Evolutionary conservation across 768 basidiomycete species (phyloP).

Genomic region (Collybia mongolica): DNA sequence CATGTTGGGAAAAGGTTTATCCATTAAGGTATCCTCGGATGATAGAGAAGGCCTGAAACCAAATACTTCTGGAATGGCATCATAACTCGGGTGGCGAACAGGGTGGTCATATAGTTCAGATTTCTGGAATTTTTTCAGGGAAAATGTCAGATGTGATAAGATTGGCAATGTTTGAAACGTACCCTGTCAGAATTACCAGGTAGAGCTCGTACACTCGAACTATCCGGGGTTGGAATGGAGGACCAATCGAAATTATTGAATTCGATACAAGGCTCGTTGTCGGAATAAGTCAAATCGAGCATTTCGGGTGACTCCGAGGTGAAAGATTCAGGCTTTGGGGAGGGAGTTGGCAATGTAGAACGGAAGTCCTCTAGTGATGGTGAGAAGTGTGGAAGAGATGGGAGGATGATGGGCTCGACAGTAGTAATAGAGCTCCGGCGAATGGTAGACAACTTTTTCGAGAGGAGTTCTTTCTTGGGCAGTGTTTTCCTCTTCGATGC

Average conservation of each 20-base stretch:
- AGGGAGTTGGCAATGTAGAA: not conserved
- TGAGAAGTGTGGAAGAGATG: not conserved
- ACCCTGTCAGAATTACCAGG: conserved; percentile 12
- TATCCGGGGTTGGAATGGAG: conserved; percentile 20
- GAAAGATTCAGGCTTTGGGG: not conserved
- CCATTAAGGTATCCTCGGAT: not conserved
- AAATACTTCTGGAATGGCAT: conserved; percentile 14
- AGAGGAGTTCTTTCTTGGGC: conserved; percentile 1
- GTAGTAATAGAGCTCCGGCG: not conserved
- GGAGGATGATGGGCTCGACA: not conserved
- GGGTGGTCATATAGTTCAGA: conserved; percentile 1
- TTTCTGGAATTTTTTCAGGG: conserved; percentile 5
- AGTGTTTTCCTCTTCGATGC: conserved; percentile 10
- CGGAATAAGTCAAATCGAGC: conserved; percentile 1
- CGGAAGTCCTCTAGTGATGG: not conserved
- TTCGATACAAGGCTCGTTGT: not conserved
- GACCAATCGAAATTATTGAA: conserved; percentile 3
- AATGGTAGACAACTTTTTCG: conserved; percentile 2
- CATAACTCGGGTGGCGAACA: conserved; percentile 15
- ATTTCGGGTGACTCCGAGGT: not conserved
- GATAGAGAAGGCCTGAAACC: conserved; percentile 7
- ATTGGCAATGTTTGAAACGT: not conserved
- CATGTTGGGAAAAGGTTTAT: conserved; percentile 5
- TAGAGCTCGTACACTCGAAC: conserved; percentile 18
- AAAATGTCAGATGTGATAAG: not conserved